A percentile compares a stretch with the other conserved stretches of the same genome.
These are phyloP conservation scores for Solanum etuberosum DNA, from an alignment of 257 asterid species.

Conservation along the genomic window DNA sequence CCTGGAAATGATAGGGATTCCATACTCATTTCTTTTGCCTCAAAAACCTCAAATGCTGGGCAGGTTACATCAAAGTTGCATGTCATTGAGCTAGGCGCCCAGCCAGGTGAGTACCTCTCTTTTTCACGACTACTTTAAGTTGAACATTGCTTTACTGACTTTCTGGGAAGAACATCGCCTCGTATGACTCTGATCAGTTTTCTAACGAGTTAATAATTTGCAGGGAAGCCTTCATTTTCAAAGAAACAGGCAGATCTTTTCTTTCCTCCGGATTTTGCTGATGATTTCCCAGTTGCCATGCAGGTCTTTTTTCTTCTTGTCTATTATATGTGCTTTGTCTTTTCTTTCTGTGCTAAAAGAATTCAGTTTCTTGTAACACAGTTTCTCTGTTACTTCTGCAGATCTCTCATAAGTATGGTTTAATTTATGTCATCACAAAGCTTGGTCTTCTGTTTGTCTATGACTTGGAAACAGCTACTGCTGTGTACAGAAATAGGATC, in stretches of 20 bases:
- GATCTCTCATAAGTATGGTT: constrained; percentile 76
- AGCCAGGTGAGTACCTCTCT: constrained; percentile 47
- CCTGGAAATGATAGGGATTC: constrained; percentile 91
- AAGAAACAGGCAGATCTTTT: constrained; percentile 99
- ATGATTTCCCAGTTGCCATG: constrained; percentile 99
- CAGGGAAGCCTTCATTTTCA: constrained; percentile 91
- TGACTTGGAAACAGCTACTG: constrained; percentile 76
- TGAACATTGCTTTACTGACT: neutral
- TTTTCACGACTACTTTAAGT: neutral
- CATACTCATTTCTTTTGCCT: constrained; percentile 80
- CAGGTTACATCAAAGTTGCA: constrained; percentile 59
- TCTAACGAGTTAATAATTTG: neutral
- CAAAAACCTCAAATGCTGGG: constrained; percentile 55
- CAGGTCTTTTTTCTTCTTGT: constrained; percentile 44
- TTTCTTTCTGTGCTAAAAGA: neutral
- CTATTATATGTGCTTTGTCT: neutral
- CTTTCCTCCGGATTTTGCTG: constrained; percentile 97
- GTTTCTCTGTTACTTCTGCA: constrained; percentile 29
- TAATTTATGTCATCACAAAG: constrained; percentile 59
- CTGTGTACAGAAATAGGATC: constrained; percentile 95
- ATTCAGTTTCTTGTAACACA: neutral
- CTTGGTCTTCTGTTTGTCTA: constrained; percentile 66
- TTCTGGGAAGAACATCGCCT: neutral
- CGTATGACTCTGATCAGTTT: neutral
- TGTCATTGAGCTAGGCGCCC: constrained; percentile 70